Evolutionary conservation across 2,329 filamentous ascomycete genomes (phyloP).

Genomic region (Seiridium unicorne): DNA sequence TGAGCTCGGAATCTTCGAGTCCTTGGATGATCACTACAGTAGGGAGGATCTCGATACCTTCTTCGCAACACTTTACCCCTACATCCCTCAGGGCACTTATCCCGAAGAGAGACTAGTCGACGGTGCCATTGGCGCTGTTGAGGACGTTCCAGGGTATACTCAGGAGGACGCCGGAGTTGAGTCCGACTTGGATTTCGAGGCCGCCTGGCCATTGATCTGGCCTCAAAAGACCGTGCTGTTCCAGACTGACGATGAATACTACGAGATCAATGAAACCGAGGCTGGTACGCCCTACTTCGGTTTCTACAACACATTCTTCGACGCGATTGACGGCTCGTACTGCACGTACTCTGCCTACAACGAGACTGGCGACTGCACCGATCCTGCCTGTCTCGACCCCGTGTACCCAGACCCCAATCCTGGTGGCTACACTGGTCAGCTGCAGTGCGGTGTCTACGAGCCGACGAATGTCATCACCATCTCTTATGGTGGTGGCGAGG

Average conservation of each 20-base stretch:
- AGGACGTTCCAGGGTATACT: slow-evolving; percentile 18
- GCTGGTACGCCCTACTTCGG: slow-evolving; percentile 1
- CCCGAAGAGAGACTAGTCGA: slow-evolving; percentile 32
- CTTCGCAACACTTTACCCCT: slow-evolving; percentile 22
- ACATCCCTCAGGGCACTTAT: slow-evolving; percentile 30
- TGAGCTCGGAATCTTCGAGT: slow-evolving; percentile 29
- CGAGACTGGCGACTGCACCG: slow-evolving; percentile 20
- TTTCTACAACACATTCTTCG: slow-evolving; percentile 10
- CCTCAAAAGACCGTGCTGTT: slow-evolving; percentile 33
- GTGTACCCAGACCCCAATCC: slow-evolving; percentile 42
- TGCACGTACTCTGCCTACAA: slow-evolving; percentile 19
- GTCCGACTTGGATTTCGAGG: slow-evolving; percentile 36
- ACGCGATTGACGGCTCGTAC: slow-evolving; percentile 20
- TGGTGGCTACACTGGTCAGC: slow-evolving; percentile 43
- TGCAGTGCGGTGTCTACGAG: slow-evolving; percentile 34
- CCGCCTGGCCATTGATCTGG: slow-evolving; percentile 37
- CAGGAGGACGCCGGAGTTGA: slow-evolving; percentile 19
- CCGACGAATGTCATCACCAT: slow-evolving; percentile 56
- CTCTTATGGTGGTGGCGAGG: slow-evolving; percentile 51
- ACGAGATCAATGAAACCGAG: slow-evolving; percentile 19
- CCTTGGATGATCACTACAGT: slow-evolving; percentile 34
- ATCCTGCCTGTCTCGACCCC: slow-evolving; percentile 17
- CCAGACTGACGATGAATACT: slow-evolving; percentile 37
- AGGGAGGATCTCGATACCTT: slow-evolving; percentile 31
- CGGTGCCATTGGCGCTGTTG: slow-evolving; percentile 27